Base-by-base conservation (phyloP, 2,329 filamentous ascomycete species). In the Hymenoscyphus linearis region DNA sequence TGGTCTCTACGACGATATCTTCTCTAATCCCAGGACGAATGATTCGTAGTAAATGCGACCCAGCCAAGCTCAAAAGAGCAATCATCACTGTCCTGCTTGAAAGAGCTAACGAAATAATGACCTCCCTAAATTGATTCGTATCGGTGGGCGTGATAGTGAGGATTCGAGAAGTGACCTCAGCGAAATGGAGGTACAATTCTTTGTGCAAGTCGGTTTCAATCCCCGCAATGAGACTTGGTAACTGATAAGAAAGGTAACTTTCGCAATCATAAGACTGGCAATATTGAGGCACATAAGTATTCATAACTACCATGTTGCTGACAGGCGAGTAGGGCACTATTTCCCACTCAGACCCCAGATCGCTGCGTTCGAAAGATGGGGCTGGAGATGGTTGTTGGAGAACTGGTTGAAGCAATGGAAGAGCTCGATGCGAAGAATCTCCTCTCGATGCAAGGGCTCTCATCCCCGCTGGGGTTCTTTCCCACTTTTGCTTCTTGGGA, bases 121-220 rank as follows among this genome's bases (percentile, higher is more conserved):
- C 59, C 9, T 47, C 50, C 12, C 59, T 64, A 54, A 68, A 61
- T 3, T 64, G 66, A 53, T 66, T 68, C 3, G 54, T 44, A 1
- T 62, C 34, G 9, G 44, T 52, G 13, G 36, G 53, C 4, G 60
- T 65, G 4, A 60, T 64, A 2, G 65, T 65, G 2, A 69, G 50
- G 2, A 69, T 12, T 10, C 52, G 26, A 1, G 67, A 67, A 59
- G 65, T 63, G 16, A 58, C 52, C 1, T 55, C 13, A 1, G 57
- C 64, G 50, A 68, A 69, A 44, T 69, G 67, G 14, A 53, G 61
- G 36, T 67, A 69, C 6, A 69, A 55, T 10, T 44, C 27, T 47
- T 44, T 47, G 3, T 68, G 64, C 4, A 67, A 25, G 18, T 60
- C 22, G 9, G 65, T 61, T 26, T 67, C 62, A 5, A 68, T 53